Evolutionary conservation across 139 green algal genomes (phyloP), one percentile per base, ranked within the genome.

Genomic region (Picochlorum sp.): DNA sequence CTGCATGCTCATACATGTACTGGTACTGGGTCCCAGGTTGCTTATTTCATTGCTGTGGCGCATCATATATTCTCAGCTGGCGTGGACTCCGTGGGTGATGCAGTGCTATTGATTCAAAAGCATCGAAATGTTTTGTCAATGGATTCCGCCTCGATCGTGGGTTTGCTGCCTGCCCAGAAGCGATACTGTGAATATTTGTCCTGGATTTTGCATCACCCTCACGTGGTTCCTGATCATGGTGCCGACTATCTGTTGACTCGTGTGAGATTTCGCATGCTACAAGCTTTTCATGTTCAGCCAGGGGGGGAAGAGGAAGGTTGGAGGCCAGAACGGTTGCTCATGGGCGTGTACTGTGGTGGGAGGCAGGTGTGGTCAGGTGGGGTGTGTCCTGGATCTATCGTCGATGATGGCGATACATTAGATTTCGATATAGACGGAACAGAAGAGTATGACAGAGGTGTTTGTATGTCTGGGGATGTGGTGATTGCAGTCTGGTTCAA

Each of bases 401-500:
- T 51, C 6, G 34, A 70, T 1, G 59, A 63, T 34, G 34, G 61
- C 28, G 66, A 56, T 11, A 15, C 23, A 15, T 11, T 71, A 16
- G 38, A 24, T 26, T 21, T 65, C 66, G 54, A 78, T 64, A 49
- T 75, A 15, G 64, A 58, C n/a, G 16, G 18, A 10, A 26, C 47
- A 0, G 2, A 0, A 14, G 47, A 54, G 11, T 21, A 9, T 54
- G 11, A 56, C 50, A 15, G 49, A 24, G 34, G 46, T 61, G 21
- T 44, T 78, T 11, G 61, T 0, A 56, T 83, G 0, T 32, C 61
- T 34, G 64, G 64, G 4, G 74, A 82, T 46, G 64, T 81, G 6
- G 68, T 62, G 3, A 34, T 82, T 50, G 76, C 67, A n/a, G 41
- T 82, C 9, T 82, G 74, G 74, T 74, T 82, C 28, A 60, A 65